Base-by-base conservation (phyloP, 2,329 filamentous ascomycete genomes). In the Fusarium haematococcum region DNA sequence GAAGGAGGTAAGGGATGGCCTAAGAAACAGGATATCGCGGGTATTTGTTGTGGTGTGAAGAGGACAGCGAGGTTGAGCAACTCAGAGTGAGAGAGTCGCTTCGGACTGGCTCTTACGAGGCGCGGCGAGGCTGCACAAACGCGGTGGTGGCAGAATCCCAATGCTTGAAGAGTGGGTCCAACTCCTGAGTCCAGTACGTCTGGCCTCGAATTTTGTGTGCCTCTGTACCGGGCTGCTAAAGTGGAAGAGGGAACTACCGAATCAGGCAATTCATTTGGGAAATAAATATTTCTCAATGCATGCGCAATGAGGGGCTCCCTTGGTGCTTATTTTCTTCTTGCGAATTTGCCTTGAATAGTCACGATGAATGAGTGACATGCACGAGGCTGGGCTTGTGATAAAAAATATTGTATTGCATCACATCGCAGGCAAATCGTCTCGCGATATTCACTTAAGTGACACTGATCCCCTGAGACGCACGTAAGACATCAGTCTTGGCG, bases 61-160 rank as follows among this genome's bases (percentile, higher is more conserved):
- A 65, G 33, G 54, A 37, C 54, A 67, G 35, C 37, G 37, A 57
- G 18, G 37, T 70, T 37, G 43, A 60, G 61, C 27, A 58, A 69
- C 56, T 65, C 52, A 61, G 43, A 43, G 48, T 27, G 27, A 72
- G 39, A 54, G 50, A 45, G 63, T 52, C 39, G 45, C 43, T 74
- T 74, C 60, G 64, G 69, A 50, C 65, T 68, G 66, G 67, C 48
- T 63, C 39, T 48, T 63, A 56, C 64, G 45, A 75, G 73, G 73
- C 73, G 64, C 70, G 69, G 64, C 67, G 64, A 75, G 73, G 73
- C 73, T 75, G 73, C 73, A 75, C 63, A 66, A 75, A 75, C 73
- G 73, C 61, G 70, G 62, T 74, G 57, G 73, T 75, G 73, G 66
- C 59, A 58, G 70, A 68, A 54, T 39, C 20, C 23, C 68, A 39